Conservation (phyloP, 2,329 filamentous ascomycete species). For the Calycina herbarum region DNA sequence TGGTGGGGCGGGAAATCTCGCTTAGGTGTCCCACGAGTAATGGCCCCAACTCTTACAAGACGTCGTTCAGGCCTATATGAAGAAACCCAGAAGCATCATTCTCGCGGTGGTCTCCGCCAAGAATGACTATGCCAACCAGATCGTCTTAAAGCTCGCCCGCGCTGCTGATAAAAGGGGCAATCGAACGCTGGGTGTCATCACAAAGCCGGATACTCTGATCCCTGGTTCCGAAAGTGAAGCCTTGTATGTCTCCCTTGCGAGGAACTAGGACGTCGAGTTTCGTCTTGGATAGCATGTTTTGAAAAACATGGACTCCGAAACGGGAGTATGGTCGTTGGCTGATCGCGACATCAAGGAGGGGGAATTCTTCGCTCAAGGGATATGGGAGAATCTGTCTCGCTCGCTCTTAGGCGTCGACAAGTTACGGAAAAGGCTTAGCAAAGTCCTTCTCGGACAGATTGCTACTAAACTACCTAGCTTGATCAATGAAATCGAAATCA, state of each 20-base stretch:
- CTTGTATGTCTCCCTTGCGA: constrained; percentile 43
- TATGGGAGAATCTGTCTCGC: too few species aligned
- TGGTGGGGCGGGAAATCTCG: too few species aligned
- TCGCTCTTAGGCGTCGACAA: too few species aligned
- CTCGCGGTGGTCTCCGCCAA: constrained; percentile 55
- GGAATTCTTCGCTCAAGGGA: too few species aligned
- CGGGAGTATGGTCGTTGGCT: too few species aligned
- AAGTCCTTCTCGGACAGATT: too few species aligned
- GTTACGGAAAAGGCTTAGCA: too few species aligned
- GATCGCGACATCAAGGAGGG: too few species aligned
- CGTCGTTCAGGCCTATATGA: constrained; percentile 54
- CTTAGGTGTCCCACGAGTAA: too few species aligned
- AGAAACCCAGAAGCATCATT: constrained; percentile 54
- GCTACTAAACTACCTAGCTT: too few species aligned
- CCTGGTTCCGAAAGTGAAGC: constrained; percentile 42
- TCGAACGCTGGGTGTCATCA: constrained; percentile 43
- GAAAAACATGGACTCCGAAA: constrained; percentile 38
- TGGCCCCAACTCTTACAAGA: too few species aligned
- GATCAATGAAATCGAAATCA: too few species aligned
- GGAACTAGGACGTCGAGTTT: constrained; percentile 48
- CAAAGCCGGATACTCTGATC: constrained; percentile 55
- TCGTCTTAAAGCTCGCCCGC: constrained; percentile 46
- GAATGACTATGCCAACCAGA: constrained; percentile 61
- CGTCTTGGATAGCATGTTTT: constrained; percentile 55
- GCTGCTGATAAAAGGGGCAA: constrained; percentile 17